Conservation (phyloP, 441 rosid genomes). For the Biscutella auriculata region DNA sequence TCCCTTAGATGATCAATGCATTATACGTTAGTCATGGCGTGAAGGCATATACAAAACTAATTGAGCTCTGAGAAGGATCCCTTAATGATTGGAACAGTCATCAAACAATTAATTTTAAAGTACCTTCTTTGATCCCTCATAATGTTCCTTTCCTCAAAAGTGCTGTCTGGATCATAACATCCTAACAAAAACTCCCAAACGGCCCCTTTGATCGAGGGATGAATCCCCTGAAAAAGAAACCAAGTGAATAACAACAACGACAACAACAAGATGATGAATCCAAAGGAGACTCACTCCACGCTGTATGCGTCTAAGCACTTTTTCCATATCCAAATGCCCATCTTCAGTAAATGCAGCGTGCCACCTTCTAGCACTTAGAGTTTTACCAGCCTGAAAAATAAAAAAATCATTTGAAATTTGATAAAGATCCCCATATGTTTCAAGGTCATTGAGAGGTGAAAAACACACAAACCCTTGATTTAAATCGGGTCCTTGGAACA, state of each 20-base stretch:
- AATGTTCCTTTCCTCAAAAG: constrained; percentile 54
- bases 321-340: constrained; percentile 75
- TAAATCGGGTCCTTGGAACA: constrained; percentile 62
- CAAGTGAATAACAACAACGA: background rate
- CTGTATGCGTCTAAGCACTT: constrained; percentile 78
- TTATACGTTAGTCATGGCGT: constrained; percentile 11
- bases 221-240: constrained; percentile 58
- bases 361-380: constrained; percentile 85
- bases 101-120: too few species aligned
- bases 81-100: too few species aligned
- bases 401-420: too few species aligned
- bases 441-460: background rate
- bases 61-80: too few species aligned
- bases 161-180: constrained; percentile 81
- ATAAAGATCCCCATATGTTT: background rate
- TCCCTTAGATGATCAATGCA: constrained; percentile 36
- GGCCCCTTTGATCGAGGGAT: constrained; percentile 73
- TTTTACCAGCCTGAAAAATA: constrained; percentile 89
- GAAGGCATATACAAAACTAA: too few species aligned
- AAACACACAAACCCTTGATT: constrained; percentile 43
- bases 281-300: constrained; percentile 50
- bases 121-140: constrained; percentile 49
- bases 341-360: constrained; percentile 70
- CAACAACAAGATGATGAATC: background rate
- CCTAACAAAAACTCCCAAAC: constrained; percentile 96